Evolutionary conservation across 495 filamentous ascomycete species (phyloP).

Genomic region (Aspergillus cavernicola): DNA sequence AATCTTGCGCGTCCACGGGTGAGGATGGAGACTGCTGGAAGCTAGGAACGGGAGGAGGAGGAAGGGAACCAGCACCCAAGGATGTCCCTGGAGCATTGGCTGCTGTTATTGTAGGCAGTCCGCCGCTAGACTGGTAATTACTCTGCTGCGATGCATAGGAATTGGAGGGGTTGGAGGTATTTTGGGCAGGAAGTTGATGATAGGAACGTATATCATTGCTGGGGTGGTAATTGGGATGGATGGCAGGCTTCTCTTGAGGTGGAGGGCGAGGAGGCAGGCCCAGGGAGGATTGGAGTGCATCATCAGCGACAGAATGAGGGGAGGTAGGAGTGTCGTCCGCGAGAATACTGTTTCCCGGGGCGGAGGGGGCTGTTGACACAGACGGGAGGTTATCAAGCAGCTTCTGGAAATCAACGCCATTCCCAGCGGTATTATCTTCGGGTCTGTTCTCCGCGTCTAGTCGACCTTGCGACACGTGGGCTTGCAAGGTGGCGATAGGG

Average conservation of each 20-base stretch:
- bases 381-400: constrained; percentile 50
- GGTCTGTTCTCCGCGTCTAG: constrained; percentile 25
- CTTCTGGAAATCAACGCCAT: constrained; percentile 50
- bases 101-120: constrained; percentile 41
- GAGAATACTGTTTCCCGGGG: constrained; percentile 28
- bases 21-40: constrained; percentile 45
- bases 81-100: constrained; percentile 51
- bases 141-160: constrained; percentile 39
- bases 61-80: constrained; percentile 51
- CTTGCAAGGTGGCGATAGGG: constrained; percentile 19
- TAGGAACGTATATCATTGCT: constrained; percentile 55
- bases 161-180: constrained; percentile 31
- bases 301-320: constrained; percentile 35
- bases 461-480: constrained; percentile 22
- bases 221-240: constrained; percentile 54
- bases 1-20: constrained; percentile 36
- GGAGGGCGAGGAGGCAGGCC: constrained; percentile 48
- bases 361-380: constrained; percentile 32
- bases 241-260: constrained; percentile 52
- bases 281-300: constrained; percentile 34
- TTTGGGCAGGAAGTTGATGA: constrained; percentile 44
- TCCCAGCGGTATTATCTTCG: constrained; percentile 22
- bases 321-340: constrained; percentile 25
- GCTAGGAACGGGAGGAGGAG: constrained; percentile 56
- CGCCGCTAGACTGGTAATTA: constrained; percentile 43